Conservation (phyloP, 768 basidiomycete genomes). For the Podaxis carcinomalis region DNA sequence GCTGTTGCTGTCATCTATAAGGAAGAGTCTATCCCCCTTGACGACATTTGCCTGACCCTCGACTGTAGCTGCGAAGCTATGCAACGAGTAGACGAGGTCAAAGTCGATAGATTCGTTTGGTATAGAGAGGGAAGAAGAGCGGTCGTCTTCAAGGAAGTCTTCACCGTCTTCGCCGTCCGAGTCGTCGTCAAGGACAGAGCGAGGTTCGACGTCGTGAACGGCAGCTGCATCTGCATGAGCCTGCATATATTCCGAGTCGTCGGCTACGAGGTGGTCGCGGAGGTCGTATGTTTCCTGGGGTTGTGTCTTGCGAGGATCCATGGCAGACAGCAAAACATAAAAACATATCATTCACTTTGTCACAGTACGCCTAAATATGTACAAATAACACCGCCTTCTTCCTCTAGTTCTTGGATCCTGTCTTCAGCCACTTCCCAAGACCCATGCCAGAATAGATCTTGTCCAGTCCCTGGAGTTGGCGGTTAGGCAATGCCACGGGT, state of each 20-base stretch:
- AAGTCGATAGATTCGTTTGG: conserved; percentile 93
- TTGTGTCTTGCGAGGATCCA: neutral
- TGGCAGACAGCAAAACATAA: neutral
- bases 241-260: conserved; percentile 4
- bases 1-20: conserved; percentile 98
- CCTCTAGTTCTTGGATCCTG: too few relatives aligned
- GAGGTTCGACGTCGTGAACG: conserved; percentile 54
- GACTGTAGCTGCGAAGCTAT: conserved; percentile 96
- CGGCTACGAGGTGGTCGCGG: conserved; percentile 2
- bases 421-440: conserved; percentile 24
- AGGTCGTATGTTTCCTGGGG: conserved; percentile 8
- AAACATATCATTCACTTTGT: neutral
- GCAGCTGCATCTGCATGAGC: conserved; percentile 8
- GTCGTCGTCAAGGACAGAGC: conserved; percentile 83
- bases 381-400: neutral
- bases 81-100: conserved; percentile 88
- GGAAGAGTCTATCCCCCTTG: conserved; percentile 92
- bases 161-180: conserved; percentile 72
- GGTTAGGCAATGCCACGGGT: neutral
- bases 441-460: conserved; percentile 31
- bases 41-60: conserved; percentile 99
- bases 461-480: conserved; percentile 23
- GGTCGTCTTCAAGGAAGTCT: conserved; percentile 69
- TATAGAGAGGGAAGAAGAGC: conserved; percentile 78
- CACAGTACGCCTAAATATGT: neutral